Percentiles rank a stretch among this genome's conserved stretches.
Evolutionary conservation across 495 filamentous ascomycete species (phyloP).

Genomic region (Hypomontagnella monticulosa): DNA sequence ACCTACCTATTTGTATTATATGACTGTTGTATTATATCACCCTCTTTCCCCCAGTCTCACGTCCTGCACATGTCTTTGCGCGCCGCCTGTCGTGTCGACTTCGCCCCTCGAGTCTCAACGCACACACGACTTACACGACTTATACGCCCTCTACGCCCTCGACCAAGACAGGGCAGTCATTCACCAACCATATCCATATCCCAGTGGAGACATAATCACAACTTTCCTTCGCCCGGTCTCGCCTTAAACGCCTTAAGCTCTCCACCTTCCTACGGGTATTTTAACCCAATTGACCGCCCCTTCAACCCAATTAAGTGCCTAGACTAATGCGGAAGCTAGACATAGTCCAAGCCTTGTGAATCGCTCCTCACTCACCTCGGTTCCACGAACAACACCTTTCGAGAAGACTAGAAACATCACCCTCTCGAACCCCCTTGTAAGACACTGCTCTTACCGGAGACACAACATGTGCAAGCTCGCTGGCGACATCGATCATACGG

Average conservation of each 20-base stretch:
- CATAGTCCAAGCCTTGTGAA: slow-evolving; percentile 26
- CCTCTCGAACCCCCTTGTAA: slow-evolving; percentile 45
- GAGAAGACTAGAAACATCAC: slow-evolving; percentile 34
- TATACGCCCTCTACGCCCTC: too few species aligned
- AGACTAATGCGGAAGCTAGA: slow-evolving; percentile 34
- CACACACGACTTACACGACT: slow-evolving; percentile 15
- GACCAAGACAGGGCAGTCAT: slow-evolving; percentile 30
- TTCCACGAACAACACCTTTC: slow-evolving; percentile 33
- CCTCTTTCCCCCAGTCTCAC: slow-evolving; percentile 1
- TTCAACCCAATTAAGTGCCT: slow-evolving; percentile 24
- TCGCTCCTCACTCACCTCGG: slow-evolving; percentile 25
- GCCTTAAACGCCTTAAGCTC: slow-evolving; percentile 41
- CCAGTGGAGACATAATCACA: slow-evolving; percentile 40
- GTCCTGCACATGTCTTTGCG: slow-evolving; percentile 37
- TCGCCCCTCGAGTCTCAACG: slow-evolving; percentile 40
- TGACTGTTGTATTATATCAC: slow-evolving; percentile 39
- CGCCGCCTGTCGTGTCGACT: slow-evolving; percentile 41
- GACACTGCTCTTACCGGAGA: slow-evolving; percentile 62
- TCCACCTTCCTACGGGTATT: slow-evolving; percentile 42
- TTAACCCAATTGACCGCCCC: slow-evolving; percentile 33
- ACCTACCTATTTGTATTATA: slow-evolving; percentile 22
- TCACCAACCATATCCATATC: slow-evolving; percentile 25
- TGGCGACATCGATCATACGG: slow-evolving; percentile 53
- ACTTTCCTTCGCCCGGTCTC: slow-evolving; percentile 34
- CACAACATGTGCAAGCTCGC: slow-evolving; percentile 66